Conservation (phyloP, 371 early-diverging fungal species). For the Apophysomyces variabilis region DNA sequence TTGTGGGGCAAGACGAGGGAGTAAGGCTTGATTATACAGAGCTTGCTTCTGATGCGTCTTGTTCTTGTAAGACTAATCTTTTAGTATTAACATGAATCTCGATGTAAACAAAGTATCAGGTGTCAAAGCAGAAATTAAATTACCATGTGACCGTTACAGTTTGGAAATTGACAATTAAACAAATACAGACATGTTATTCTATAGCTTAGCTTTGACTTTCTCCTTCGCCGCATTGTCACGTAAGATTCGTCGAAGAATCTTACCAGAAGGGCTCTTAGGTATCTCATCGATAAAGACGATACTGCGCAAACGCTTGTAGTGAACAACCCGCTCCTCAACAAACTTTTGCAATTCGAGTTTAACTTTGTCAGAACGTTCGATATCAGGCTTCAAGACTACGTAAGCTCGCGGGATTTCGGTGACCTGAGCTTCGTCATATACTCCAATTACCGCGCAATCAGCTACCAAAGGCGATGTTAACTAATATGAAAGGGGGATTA, state of each 20-base stretch:
- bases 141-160: no score
- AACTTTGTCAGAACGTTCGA: constrained; percentile 15
- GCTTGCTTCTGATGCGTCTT: no score
- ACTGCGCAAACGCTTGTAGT: constrained; percentile 80
- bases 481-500: neutral
- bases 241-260: constrained; percentile 69
- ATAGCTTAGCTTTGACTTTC: constrained; percentile 24
- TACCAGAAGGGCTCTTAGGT: constrained; percentile 81
- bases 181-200: neutral
- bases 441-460: constrained; percentile 80
- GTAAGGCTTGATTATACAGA: no score
- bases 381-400: constrained; percentile 58
- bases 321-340: constrained; percentile 64
- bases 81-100: no score
- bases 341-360: constrained; percentile 38
- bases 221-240: constrained; percentile 54
- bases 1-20: no score
- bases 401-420: constrained; percentile 87
- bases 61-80: no score
- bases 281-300: constrained; percentile 76
- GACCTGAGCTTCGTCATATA: constrained; percentile 60
- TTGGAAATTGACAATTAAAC: no score
- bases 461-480: constrained; percentile 40
- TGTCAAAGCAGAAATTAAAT: no score
- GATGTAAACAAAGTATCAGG: no score